phyloP scores from a whole-genome alignment of 2,329 filamentous ascomycete genomes.

The Pseudocercospora cruenta region DNA sequence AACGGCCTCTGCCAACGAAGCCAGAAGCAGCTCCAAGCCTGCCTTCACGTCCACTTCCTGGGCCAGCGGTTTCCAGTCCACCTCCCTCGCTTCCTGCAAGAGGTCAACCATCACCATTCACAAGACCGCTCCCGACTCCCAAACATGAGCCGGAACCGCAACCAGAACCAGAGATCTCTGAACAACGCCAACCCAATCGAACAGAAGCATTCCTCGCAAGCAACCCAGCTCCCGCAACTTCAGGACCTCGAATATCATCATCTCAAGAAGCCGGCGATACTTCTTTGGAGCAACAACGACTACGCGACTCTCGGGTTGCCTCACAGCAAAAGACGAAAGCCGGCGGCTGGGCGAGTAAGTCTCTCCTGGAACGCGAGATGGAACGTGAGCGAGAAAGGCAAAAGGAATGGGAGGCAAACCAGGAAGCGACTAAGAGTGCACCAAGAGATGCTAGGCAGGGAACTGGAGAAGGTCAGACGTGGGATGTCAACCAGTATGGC shows the following conservation, averaged over 20 bases:
- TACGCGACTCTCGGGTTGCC: constrained; percentile 63
- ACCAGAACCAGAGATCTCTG: constrained; percentile 27
- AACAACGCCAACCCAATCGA: constrained; percentile 45
- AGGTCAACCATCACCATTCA: constrained; percentile 51
- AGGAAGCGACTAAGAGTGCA: constrained; percentile 65
- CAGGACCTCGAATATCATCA: constrained; percentile 40
- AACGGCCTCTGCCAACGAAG: constrained; percentile 36
- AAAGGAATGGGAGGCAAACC: constrained; percentile 77
- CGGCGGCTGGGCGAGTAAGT: constrained; percentile 67
- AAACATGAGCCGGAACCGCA: constrained; percentile 20
- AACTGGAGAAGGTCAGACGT: constrained; percentile 68
- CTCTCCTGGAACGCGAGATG: constrained; percentile 77
- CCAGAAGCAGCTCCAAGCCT: constrained; percentile 22
- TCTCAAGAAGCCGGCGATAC: constrained; percentile 55
- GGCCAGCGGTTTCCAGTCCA: constrained; percentile 20
- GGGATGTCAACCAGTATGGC: constrained; percentile 78
- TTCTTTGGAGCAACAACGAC: constrained; percentile 54
- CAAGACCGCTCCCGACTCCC: constrained; percentile 34
- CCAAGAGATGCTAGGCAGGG: constrained; percentile 61
- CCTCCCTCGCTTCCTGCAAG: constrained; percentile 45
- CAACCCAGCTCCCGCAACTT: constrained; percentile 56
- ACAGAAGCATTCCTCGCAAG: constrained; percentile 63
- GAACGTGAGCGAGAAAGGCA: constrained; percentile 77
- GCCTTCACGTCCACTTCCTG: constrained; percentile 31
- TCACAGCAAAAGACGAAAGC: constrained; percentile 65